phyloP scores from a whole-genome alignment of 2,329 filamentous ascomycete genomes.

The Aciculosporium take region DNA sequence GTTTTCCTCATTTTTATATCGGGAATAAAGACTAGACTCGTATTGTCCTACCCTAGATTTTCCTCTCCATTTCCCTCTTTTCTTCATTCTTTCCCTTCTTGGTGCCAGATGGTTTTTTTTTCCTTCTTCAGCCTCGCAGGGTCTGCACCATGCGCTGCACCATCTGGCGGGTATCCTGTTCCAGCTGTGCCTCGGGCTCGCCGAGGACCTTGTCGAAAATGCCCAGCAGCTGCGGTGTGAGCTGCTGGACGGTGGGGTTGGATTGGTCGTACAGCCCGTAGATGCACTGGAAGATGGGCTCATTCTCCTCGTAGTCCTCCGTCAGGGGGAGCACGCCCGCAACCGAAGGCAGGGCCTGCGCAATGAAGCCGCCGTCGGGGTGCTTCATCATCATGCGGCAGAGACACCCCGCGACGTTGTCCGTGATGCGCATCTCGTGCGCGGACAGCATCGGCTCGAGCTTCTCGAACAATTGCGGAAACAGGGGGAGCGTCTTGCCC shows the following conservation, averaged over 20 bases:
- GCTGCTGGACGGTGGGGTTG: slow-evolving; percentile 53
- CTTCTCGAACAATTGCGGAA: slow-evolving; percentile 65
- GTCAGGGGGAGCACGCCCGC: slow-evolving; percentile 70
- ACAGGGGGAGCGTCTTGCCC: slow-evolving; percentile 56
- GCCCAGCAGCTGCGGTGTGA: slow-evolving; percentile 55
- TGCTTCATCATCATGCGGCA: slow-evolving; percentile 85
- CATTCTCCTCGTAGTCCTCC: slow-evolving; percentile 94
- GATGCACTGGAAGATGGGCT: slow-evolving; percentile 82
- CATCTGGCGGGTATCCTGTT: slow-evolving; percentile 52
- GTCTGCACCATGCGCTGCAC: slow-evolving; percentile 48
- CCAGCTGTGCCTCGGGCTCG: slow-evolving; percentile 61
- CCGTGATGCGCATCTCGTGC: slow-evolving; percentile 66
- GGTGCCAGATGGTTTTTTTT: not conserved
- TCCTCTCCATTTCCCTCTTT: not conserved
- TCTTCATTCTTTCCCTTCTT: not conserved
- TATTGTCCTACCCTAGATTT: not conserved
- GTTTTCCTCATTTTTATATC: too few species aligned
- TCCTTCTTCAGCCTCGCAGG: slow-evolving; percentile 12
- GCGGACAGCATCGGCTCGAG: slow-evolving; percentile 73
- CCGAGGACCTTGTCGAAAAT: slow-evolving; percentile 61
- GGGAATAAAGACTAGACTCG: not conserved
- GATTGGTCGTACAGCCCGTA: slow-evolving; percentile 65
- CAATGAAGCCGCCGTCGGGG: slow-evolving; percentile 66
- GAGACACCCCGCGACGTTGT: slow-evolving; percentile 87
- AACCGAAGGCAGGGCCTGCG: slow-evolving; percentile 68